phyloP scores from a whole-genome alignment of 768 basidiomycete genomes.

The Leccinum uliginosum region DNA sequence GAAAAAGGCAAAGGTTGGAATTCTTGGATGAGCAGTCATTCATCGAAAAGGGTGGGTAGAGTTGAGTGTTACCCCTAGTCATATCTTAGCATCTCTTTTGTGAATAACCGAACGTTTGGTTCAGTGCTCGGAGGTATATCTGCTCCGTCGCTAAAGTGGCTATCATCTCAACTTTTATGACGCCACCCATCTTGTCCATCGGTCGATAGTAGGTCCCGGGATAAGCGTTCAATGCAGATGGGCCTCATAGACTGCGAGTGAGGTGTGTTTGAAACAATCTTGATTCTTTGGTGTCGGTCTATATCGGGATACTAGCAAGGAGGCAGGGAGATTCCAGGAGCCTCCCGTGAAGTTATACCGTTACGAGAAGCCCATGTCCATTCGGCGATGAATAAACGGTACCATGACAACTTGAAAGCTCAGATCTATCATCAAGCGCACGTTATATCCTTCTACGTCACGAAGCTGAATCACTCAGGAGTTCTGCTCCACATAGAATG shows the following conservation, averaged over 20 bases:
- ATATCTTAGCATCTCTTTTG: not conserved
- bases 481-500: not conserved
- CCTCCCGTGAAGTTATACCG: not conserved
- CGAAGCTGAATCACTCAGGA: not conserved
- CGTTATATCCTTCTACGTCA: too few relatives aligned
- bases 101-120: not conserved
- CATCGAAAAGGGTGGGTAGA: not conserved
- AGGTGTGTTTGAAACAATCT: not conserved
- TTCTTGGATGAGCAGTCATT: conserved; percentile 57
- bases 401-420: not conserved
- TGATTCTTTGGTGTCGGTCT: not conserved
- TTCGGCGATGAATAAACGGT: not conserved
- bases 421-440: too few relatives aligned
- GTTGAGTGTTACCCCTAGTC: conserved; percentile 13
- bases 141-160: not conserved
- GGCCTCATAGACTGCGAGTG: not conserved
- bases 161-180: not conserved
- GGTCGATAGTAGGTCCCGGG: not conserved
- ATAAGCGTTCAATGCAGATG: not conserved
- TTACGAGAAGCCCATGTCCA: not conserved
- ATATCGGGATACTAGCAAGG: not conserved
- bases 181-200: not conserved
- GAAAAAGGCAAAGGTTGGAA: conserved; percentile 65
- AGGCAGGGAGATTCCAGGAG: not conserved
- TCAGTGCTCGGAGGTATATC: not conserved